A percentile compares a stretch with the other conserved stretches of the same genome.
These are phyloP conservation scores for Entelexis sorbosivorans DNA, from an alignment of 1,139 yeast species.

Conservation along the genomic window DNA sequence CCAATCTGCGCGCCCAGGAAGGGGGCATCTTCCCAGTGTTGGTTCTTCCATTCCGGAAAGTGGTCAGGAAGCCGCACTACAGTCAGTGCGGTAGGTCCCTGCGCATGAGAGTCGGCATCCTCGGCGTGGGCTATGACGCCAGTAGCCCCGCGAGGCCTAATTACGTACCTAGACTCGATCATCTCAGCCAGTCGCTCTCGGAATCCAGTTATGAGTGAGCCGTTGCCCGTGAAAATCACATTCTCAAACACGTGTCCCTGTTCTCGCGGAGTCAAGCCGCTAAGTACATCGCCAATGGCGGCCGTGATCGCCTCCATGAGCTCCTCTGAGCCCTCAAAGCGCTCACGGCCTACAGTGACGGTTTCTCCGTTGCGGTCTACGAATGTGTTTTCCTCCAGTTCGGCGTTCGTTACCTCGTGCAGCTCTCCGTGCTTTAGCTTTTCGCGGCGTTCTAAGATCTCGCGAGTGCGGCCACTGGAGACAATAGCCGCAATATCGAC, in stretches of 20 bases:
- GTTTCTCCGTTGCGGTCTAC: conserved; percentile 46
- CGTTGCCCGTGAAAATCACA: conserved; percentile 65
- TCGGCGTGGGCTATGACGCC: conserved; percentile 17
- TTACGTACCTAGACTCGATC: conserved; percentile 49
- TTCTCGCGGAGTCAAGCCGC: conserved; percentile 44
- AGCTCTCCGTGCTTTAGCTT: conserved; percentile 34
- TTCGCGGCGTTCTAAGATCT: conserved; percentile 50
- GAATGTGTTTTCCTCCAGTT: conserved; percentile 51
- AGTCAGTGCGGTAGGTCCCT: conserved; percentile 67
- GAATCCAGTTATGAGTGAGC: conserved; percentile 64
- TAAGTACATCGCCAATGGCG: conserved; percentile 45
- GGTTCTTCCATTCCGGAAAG: conserved; percentile 89
- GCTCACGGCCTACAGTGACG: conserved; percentile 65
- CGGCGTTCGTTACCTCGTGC: conserved; percentile 31
- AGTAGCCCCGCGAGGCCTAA: conserved; percentile 24
- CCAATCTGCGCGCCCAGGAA: conserved; percentile 84
- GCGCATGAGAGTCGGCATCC: conserved; percentile 31
- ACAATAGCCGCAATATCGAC: conserved; percentile 87
- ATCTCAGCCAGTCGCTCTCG: conserved; percentile 55
- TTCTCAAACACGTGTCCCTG: conserved; percentile 77
- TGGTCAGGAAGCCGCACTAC: conserved; percentile 73
- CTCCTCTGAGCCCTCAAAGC: conserved; percentile 65
- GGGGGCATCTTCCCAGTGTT: conserved; percentile 63
- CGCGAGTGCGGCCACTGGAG: conserved; percentile 60
- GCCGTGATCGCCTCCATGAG: conserved; percentile 47